Base-by-base conservation (phyloP, 176 grass and related monocot species). In the Saccharum officinarum region DNA sequence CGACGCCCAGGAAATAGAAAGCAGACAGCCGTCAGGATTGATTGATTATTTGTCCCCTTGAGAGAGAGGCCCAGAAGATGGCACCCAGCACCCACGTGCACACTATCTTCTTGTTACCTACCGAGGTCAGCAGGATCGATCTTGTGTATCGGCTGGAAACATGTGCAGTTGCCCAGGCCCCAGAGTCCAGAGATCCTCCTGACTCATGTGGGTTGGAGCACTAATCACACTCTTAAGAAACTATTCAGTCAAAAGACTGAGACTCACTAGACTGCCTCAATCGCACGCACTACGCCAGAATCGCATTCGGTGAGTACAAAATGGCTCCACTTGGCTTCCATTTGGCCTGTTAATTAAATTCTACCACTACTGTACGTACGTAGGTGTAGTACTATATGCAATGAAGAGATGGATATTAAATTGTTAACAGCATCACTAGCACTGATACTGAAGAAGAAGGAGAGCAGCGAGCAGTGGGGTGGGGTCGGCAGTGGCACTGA, bases 31-130 rank as follows among this genome's bases (percentile, higher is more conserved):
- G 25, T 41, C 6, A 7, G 3, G n/a, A 5, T 38, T 28, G 71
- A 78, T 78, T 20, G 28, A 20, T 54, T 20, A 54, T 47, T 78
- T 59, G 55, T 23, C 20, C 34, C 12, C 66, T 50, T 41, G n/a
- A 20, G 66, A 78, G n/a, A 23, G 50, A 78, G 41, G 10, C 41
- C 79, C 3, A 62, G 84, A 65, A 10, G 76, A 30, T 36, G 28
- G 63, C 69, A 63, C 31, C 69, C 81, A 84, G 62, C 69, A 63
- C 33, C 70, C 81, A 84, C 76, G 76, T 69, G 69, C 28, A 59
- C 5, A 0, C 10, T 12, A 73, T 44, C 20, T 41, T 71, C 63
- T 33, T 7, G 18, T 4, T 55, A 26, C 44, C 34, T 7, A 65
- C 25, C 5, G 5, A 45, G 52, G 59, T 84, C 44, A 59, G n/a